Evolutionary conservation across 129 eudicot species (phyloP), one percentile per base, ranked within the genome.

Genomic region (Lactuca saligna): DNA sequence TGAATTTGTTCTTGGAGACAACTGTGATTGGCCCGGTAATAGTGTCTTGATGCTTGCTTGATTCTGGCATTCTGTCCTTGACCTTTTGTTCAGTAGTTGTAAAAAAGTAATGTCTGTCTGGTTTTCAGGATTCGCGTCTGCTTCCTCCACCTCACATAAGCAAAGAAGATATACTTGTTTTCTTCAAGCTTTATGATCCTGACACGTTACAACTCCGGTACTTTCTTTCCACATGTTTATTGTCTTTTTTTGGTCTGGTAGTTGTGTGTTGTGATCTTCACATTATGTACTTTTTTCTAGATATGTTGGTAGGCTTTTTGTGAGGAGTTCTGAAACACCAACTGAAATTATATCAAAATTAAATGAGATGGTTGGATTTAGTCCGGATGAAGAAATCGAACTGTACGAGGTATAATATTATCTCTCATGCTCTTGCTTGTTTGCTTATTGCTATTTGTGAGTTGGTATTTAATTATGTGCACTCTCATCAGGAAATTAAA

Each of bases 161-260:
- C 59, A 92, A 89, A 80, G 98, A 92, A 16, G 98, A 92, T 75
- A 84, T 92, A 64, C 83, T 92, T 44, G 89, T 92, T 38, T 25
- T 25, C 29, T 25, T 25, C 29, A 25, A 25, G 29, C 29, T 25
- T 25, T 25, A 25, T 25, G 29, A 92, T 77, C 96, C 95, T 11
- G 82, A 76, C 78, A 92, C 84, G 72, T 95, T 86, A 86, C 96
- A 92, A 80, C 95, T 92, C 7, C 83, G 96, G 98, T 89, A 84
- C 29, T 25, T 25, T 25, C 71, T 46, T 73, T 56, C 58, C 32
- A 54, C 58, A 49, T 41, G 48, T 63, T 31, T 31, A 37, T 61
- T 29, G 20, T 61, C 32, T 37, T 32, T 42, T 54, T 38, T 20
- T 3, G 33, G 50, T 54, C 9, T 55, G 44, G 20, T 66, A 10